phyloP scores from a whole-genome alignment of 1,284 basidiomycete genomes.

The Porphyrellus sp. region DNA sequence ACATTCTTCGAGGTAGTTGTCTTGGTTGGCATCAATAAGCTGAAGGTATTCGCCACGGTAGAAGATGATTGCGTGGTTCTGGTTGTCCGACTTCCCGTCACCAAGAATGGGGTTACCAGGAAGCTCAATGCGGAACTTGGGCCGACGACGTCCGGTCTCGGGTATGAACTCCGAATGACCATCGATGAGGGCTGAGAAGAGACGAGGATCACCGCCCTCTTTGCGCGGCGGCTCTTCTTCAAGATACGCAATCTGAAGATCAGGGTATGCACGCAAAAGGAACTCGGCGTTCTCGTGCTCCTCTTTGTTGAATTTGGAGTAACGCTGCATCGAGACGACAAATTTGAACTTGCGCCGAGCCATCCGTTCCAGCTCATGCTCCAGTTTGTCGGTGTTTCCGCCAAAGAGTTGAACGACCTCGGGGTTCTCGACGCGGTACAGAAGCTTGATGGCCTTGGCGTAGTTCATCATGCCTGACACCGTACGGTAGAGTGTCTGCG shows the following conservation, averaged over 20 bases:
- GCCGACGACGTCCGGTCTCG: slow-evolving; percentile 83
- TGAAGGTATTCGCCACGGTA: slow-evolving; percentile 99
- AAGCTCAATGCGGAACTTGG: slow-evolving; percentile 98
- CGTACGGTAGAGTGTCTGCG: slow-evolving; percentile 97
- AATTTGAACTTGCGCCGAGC: slow-evolving; percentile 99
- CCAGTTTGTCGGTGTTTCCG: slow-evolving; percentile 95
- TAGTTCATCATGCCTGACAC: slow-evolving; percentile 99
- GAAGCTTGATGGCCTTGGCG: slow-evolving; percentile 98
- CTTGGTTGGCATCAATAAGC: slow-evolving; percentile 99
- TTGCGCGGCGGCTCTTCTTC: slow-evolving; percentile 94
- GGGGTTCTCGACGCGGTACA: slow-evolving; percentile 98
- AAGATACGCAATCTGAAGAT: slow-evolving; percentile 96
- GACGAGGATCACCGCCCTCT: slow-evolving; percentile 91
- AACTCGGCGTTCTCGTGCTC: slow-evolving; percentile 99
- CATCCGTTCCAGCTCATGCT: slow-evolving; percentile 97
- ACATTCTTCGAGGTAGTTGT: slow-evolving; percentile 99
- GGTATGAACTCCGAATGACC: slow-evolving; percentile 95
- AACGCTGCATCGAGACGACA: slow-evolving; percentile 98
- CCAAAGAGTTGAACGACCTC: slow-evolving; percentile 97
- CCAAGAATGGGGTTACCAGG: slow-evolving; percentile 99
- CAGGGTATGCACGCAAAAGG: slow-evolving; percentile 96
- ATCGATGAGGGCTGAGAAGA: slow-evolving; percentile 96
- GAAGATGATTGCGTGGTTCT: slow-evolving; percentile 99
- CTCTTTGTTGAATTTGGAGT: slow-evolving; percentile 99
- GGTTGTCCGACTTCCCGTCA: slow-evolving; percentile 99